Evolutionary conservation across 495 filamentous ascomycete species (phyloP).

Genomic region (Penicillium manginii): DNA sequence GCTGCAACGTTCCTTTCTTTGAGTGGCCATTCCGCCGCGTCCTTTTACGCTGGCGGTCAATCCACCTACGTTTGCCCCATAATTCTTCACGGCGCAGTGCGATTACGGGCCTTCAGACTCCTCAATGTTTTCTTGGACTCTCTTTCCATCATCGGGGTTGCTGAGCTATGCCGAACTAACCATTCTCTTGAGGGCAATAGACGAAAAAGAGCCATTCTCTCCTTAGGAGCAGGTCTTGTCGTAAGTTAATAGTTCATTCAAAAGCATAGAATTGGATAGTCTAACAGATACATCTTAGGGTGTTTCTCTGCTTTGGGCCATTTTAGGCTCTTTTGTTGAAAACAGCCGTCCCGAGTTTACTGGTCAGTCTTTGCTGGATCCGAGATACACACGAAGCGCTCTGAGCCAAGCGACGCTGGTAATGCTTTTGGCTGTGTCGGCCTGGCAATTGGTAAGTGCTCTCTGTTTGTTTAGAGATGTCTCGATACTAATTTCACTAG

Average conservation of each 20-base stretch:
- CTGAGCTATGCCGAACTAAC: slow-evolving; percentile 31
- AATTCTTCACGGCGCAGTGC: slow-evolving; percentile 26
- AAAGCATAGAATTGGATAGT: background rate
- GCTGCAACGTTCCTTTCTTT: slow-evolving; percentile 37
- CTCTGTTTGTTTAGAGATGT: background rate
- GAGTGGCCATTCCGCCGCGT: slow-evolving; percentile 33
- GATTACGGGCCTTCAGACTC: slow-evolving; percentile 31
- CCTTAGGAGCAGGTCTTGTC: slow-evolving; percentile 41
- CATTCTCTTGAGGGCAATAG: slow-evolving; percentile 25
- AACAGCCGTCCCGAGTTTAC: slow-evolving; percentile 31
- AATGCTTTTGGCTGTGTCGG: slow-evolving; percentile 35
- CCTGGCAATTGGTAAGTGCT: slow-evolving; percentile 46
- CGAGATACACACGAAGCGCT: slow-evolving; percentile 40
- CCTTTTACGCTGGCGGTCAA: slow-evolving; percentile 30
- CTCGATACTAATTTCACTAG: slow-evolving; percentile 30
- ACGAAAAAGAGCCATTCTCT: slow-evolving; percentile 32
- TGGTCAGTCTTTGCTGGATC: slow-evolving; percentile 33
- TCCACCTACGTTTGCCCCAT: slow-evolving; percentile 55
- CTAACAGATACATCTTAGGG: slow-evolving; percentile 26
- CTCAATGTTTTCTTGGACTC: slow-evolving; percentile 39
- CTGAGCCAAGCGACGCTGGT: slow-evolving; percentile 38
- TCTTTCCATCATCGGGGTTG: slow-evolving; percentile 37
- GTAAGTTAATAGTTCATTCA: slow-evolving; percentile 30
- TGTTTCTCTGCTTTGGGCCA: slow-evolving; percentile 36
- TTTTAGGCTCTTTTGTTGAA: slow-evolving; percentile 29